Conservation (phyloP, 306 rosid genomes). For the Inga leiocalycina region DNA sequence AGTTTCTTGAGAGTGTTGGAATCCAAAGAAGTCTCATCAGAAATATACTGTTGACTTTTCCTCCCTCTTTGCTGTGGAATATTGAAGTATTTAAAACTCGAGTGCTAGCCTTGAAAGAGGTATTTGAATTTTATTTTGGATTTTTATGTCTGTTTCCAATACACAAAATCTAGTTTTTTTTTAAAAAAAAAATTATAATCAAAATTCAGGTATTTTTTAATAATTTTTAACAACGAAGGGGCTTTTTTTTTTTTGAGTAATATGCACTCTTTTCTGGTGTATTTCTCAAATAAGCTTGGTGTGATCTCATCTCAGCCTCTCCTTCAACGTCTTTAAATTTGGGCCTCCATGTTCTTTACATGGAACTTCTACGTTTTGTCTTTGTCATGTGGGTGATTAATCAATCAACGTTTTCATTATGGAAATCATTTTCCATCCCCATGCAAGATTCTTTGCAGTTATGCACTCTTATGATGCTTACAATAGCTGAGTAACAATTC, state of each 20-base stretch:
- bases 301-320: not conserved
- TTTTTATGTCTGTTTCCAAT: not conserved
- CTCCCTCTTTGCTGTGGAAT: conserved; percentile 64
- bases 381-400: not conserved
- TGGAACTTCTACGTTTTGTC: not conserved
- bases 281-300: not conserved
- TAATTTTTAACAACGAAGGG: not conserved
- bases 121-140: conserved; percentile 24
- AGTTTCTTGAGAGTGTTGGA: conserved; percentile 64
- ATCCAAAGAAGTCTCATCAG: conserved; percentile 48
- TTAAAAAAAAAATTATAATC: too few species aligned
- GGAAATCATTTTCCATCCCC: not conserved
- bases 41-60: conserved; percentile 58
- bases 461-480: not conserved
- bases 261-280: not conserved
- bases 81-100: conserved; percentile 55
- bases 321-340: not conserved
- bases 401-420: not conserved
- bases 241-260: not conserved
- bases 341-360: not conserved
- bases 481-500: not conserved
- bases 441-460: not conserved
- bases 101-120: conserved; percentile 68
- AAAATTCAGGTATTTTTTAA: not conserved
- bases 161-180: too few species aligned